phyloP scores from a whole-genome alignment of 176 grass and related monocot genomes.

The Metroxylon sagu region DNA sequence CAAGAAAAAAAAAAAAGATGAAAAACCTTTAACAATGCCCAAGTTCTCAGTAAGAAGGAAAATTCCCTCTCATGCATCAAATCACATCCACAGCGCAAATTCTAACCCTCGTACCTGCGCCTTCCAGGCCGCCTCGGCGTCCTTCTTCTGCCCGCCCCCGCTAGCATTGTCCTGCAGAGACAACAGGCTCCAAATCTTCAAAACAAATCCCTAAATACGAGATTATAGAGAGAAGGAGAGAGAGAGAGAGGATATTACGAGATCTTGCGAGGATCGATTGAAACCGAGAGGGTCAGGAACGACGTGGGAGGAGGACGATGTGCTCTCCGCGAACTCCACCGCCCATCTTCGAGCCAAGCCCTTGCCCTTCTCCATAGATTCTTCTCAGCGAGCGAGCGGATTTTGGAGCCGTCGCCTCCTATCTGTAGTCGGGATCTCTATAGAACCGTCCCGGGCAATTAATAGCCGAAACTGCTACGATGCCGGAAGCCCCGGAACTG shows the following conservation, averaged over 20 bases:
- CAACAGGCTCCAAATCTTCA: neutral
- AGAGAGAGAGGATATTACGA: slow-evolving; percentile 18
- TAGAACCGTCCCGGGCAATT: no score
- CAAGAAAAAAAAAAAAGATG: no score
- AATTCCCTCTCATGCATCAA: no score
- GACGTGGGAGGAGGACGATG: slow-evolving; percentile 30
- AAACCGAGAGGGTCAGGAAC: slow-evolving; percentile 73
- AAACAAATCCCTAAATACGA: neutral
- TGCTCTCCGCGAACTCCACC: slow-evolving; percentile 58
- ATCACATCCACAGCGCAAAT: no score
- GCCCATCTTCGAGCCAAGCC: slow-evolving; percentile 85
- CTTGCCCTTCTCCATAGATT: slow-evolving; percentile 82
- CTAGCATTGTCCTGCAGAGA: slow-evolving; percentile 54
- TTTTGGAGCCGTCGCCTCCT: no score
- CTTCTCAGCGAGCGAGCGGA: no score
- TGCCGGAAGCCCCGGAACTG: no score
- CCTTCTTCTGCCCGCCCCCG: slow-evolving; percentile 76
- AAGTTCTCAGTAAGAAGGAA: no score
- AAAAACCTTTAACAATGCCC: no score
- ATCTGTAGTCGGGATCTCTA: no score
- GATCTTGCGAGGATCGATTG: slow-evolving; percentile 55
- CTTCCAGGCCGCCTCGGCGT: slow-evolving; percentile 82
- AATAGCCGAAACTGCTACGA: no score
- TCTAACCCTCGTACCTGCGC: slow-evolving; percentile 34
- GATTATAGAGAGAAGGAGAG: neutral